These are phyloP conservation scores for Bromus sterilis DNA, from an alignment of 176 grass and related monocot genomes.

Conservation along the genomic window DNA sequence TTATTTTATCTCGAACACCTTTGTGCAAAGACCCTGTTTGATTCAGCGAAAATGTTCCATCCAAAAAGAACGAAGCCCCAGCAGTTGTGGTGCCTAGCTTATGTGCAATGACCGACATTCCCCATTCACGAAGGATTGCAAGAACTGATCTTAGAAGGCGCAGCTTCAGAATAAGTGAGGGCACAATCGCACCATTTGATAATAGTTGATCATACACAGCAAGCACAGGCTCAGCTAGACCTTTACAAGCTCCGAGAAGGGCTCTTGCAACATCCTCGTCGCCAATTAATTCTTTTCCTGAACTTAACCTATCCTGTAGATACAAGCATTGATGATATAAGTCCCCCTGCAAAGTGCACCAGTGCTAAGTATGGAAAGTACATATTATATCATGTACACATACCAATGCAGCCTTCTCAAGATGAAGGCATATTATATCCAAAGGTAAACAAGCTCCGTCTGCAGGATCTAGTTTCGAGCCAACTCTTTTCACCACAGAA, in stretches of 20 bases:
- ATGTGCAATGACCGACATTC: constrained; percentile 55
- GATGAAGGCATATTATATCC: constrained; percentile 86
- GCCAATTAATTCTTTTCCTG: constrained; percentile 73
- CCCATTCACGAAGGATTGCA: constrained; percentile 74
- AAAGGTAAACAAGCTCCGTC: constrained; percentile 73
- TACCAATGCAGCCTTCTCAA: constrained; percentile 97
- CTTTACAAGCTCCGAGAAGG: constrained; percentile 73
- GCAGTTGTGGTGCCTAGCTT: constrained; percentile 50
- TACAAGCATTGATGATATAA: constrained; percentile 13
- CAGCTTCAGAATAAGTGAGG: constrained; percentile 74
- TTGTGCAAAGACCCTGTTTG: constrained; percentile 47
- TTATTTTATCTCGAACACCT: constrained; percentile 73
- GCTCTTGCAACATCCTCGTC: constrained; percentile 89
- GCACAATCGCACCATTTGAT: constrained; percentile 71
- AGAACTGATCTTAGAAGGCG: constrained; percentile 86
- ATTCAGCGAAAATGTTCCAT: constrained; percentile 57
- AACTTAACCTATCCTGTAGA: constrained; percentile 80
- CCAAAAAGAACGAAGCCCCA: constrained; percentile 56
- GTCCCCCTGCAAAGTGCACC: background rate
- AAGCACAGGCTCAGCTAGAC: constrained; percentile 69
- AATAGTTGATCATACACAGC: constrained; percentile 80
- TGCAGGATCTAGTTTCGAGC: constrained; percentile 84
- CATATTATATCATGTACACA: constrained; percentile 17
- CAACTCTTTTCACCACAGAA: constrained; percentile 84
- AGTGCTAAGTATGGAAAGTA: background rate